Evolutionary conservation across 2,329 filamentous ascomycete species (phyloP).

Genomic region (Verticillium longisporum): DNA sequence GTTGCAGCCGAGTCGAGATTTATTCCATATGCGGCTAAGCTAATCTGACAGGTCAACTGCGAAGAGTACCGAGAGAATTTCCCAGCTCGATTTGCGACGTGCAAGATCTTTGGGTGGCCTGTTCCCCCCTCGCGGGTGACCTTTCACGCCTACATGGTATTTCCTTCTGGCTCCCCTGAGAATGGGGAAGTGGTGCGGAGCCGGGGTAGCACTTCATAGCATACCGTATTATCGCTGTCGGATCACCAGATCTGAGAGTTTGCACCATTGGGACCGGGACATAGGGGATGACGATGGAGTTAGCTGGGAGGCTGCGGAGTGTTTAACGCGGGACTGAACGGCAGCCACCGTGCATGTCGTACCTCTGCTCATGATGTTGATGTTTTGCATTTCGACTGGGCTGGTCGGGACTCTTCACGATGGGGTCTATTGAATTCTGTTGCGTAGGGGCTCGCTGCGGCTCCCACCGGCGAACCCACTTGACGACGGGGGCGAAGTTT

Average conservation of each 20-base stretch:
- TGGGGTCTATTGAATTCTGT: background rate
- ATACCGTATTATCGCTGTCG: background rate
- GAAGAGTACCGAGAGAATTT: background rate
- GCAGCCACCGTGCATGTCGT: background rate
- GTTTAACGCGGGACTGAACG: background rate
- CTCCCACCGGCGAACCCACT: background rate
- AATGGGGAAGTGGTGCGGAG: background rate
- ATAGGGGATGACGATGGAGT: background rate
- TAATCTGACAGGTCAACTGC: background rate
- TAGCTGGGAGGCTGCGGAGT: background rate
- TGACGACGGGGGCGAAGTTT: background rate
- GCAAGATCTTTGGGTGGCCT: background rate
- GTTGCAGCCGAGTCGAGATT: background rate
- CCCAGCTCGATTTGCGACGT: background rate
- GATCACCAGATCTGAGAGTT: background rate
- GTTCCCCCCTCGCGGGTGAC: background rate
- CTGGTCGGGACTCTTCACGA: background rate
- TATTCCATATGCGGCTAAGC: background rate
- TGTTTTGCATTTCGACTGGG: background rate
- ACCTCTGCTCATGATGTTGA: background rate
- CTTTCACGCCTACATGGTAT: background rate
- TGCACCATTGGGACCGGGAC: background rate
- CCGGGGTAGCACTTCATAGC: background rate
- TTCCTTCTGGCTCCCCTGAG: background rate
- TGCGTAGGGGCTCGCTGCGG: conserved; percentile 1